Evolutionary conservation across 768 basidiomycete species (phyloP).

Genomic region (Panus rudis): DNA sequence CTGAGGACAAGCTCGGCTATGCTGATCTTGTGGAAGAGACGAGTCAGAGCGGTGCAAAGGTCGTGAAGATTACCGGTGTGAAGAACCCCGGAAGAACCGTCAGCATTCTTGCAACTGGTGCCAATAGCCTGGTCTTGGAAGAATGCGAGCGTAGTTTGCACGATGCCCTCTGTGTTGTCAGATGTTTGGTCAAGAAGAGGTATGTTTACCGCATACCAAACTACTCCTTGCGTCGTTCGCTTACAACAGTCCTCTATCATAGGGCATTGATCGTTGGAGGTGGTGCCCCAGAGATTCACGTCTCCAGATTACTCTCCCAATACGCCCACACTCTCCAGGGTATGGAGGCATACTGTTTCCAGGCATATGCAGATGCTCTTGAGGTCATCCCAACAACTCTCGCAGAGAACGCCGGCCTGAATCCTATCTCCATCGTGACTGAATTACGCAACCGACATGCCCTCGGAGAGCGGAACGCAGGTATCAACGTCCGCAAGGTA

Average conservation of each 20-base stretch:
- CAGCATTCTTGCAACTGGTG: conserved; percentile 90
- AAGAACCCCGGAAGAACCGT: conserved; percentile 94
- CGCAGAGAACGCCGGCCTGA: conserved; percentile 96
- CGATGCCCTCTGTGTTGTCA: conserved; percentile 97
- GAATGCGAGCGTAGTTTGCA: conserved; percentile 97
- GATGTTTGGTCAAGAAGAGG: conserved; percentile 98
- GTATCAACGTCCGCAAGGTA: conserved; percentile 97
- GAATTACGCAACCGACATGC: conserved; percentile 97
- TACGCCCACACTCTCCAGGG: conserved; percentile 91
- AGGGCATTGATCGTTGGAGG: conserved; percentile 94
- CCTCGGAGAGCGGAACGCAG: conserved; percentile 87
- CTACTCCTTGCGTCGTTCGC: background rate
- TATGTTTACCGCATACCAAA: conserved; percentile 27
- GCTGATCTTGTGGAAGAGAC: conserved; percentile 94
- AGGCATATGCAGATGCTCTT: conserved; percentile 94
- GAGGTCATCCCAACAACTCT: conserved; percentile 97
- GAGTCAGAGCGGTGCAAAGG: conserved; percentile 75
- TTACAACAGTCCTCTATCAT: background rate
- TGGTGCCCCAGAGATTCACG: conserved; percentile 96
- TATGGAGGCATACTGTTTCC: conserved; percentile 99
- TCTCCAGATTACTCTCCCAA: conserved; percentile 85
- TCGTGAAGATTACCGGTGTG: conserved; percentile 90
- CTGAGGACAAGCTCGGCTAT: conserved; percentile 95
- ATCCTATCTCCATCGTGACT: conserved; percentile 97
- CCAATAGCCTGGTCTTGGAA: conserved; percentile 88